Evolutionary conservation across 148 eudicot species (phyloP).

Genomic region (Simmondsia chinensis): DNA sequence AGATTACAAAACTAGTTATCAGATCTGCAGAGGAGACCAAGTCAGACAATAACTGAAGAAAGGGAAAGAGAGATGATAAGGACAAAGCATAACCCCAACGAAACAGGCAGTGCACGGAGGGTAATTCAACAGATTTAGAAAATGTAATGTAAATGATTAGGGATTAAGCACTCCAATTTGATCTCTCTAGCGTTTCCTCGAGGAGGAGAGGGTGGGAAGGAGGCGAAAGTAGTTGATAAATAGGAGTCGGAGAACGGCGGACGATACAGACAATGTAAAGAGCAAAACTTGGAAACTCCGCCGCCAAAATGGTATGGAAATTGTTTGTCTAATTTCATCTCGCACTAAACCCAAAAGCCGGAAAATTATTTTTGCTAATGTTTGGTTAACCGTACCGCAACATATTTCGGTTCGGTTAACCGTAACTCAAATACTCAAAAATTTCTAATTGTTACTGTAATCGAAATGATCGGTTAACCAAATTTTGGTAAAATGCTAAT

Average conservation of each 20-base stretch:
- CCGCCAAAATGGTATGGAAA: no score
- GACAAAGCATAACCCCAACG: not conserved
- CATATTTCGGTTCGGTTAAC: no score
- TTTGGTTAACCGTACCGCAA: no score
- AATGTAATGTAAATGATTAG: not conserved
- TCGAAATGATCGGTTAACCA: no score
- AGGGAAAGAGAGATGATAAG: not conserved
- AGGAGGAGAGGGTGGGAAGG: not conserved
- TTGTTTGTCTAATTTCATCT: no score
- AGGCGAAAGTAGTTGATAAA: slow-evolving; percentile 5
- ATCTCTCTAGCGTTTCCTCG: not conserved
- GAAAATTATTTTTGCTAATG: no score
- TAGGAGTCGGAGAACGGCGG: not conserved
- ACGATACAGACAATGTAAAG: slow-evolving; percentile 11
- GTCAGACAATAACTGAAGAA: not conserved
- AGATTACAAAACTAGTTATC: not conserved
- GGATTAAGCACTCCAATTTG: not conserved
- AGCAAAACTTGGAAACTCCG: no score
- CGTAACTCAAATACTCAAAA: no score
- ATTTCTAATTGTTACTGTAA: no score
- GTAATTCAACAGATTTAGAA: not conserved
- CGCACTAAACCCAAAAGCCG: no score
- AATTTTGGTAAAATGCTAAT: no score
- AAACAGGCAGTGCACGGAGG: not conserved
- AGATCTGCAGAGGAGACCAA: not conserved